Conservation (phyloP, 352 stramenopile species). For the Thalassiosira mediterranea region DNA sequence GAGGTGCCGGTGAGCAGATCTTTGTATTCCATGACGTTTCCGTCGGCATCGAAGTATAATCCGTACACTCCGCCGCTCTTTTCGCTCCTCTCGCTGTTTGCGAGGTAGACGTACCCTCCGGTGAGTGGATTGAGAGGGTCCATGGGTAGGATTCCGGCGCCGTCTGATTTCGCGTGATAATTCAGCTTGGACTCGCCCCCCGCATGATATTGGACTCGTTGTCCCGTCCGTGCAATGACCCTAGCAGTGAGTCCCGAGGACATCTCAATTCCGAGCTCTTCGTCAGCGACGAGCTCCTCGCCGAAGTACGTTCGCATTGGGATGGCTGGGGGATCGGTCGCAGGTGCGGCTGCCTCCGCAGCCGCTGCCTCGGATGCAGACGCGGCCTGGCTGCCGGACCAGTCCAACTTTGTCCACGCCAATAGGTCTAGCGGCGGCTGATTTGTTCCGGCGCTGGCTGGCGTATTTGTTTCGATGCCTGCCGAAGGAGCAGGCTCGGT, state of each 20-base stretch:
- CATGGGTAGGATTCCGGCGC: slow-evolving; percentile 28
- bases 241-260: slow-evolving; percentile 37
- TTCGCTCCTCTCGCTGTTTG: slow-evolving; percentile 57
- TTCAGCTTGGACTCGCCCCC: slow-evolving; percentile 26
- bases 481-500: too few relatives aligned
- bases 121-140: slow-evolving; percentile 8
- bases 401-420: too few relatives aligned
- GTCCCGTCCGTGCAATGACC: slow-evolving; percentile 41
- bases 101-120: slow-evolving; percentile 66
- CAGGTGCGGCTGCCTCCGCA: too few relatives aligned
- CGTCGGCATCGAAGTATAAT: slow-evolving; percentile 60
- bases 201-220: slow-evolving; percentile 36
- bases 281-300: slow-evolving; percentile 38
- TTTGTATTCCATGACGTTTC: slow-evolving; percentile 51
- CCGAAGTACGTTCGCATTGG: slow-evolving; percentile 5
- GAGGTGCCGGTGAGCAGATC: slow-evolving; percentile 17
- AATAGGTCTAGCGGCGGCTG: too few relatives aligned
- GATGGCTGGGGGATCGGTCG: too few relatives aligned
- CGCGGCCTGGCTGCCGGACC: too few relatives aligned
- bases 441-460: too few relatives aligned
- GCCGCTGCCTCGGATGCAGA: too few relatives aligned
- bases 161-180: slow-evolving; percentile 60
- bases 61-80: slow-evolving; percentile 55
- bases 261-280: slow-evolving; percentile 44
- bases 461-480: too few relatives aligned